Evolutionary conservation across 2,329 filamentous ascomycete species (phyloP), one percentile per base, ranked within the genome.

Genomic region (Botrytis cinerea): DNA sequence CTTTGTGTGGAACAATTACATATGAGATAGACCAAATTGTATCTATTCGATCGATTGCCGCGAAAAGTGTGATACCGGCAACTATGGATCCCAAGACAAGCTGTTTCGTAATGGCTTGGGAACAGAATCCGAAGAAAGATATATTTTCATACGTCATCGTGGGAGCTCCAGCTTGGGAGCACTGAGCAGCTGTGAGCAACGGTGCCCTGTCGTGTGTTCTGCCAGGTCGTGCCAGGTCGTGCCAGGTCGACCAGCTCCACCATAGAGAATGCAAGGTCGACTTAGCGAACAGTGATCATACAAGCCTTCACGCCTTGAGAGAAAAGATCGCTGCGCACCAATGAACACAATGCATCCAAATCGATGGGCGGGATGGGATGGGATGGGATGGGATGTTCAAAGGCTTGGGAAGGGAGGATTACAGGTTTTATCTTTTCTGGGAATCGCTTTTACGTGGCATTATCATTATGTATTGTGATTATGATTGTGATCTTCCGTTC

Each of bases 381-480:
- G 60, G 60, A 60, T 25, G 35, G 38, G 1, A 38, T 38, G 38
- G 38, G 38, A n/a, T 38, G 32, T 54, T 54, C 51, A 32, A 66
- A 35, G 43, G 28, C 12, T 3, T n/a, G 45, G 40, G n/a, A 32
- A 18, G 61, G 40, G 28, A 67, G 46, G 32, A 67, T 67, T 67
- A 4, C 64, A 51, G 64, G 64, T 51, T 67, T 66, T 28, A 1
- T 54, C 3, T 40, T 38, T 67, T 51, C 22, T n/a, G 12, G 48
- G 48, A 54, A 28, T 54, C 32, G 20, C 8, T 54, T 70, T 71
- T 63, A 71, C 69, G 69, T 71, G 69, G 45, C 59, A 48, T 46
- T 35, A 57, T 57, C n/a, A 57, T 25, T 48, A 45, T 45, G n/a
- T 70, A 40, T 61, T 5, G 10, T 10, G 20, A 43, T 62, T 62